A percentile compares a stretch with the other conserved stretches of the same genome.
Evolutionary conservation across 163 green algal genomes (phyloP).

Genomic region (Chloromonas sp.): DNA sequence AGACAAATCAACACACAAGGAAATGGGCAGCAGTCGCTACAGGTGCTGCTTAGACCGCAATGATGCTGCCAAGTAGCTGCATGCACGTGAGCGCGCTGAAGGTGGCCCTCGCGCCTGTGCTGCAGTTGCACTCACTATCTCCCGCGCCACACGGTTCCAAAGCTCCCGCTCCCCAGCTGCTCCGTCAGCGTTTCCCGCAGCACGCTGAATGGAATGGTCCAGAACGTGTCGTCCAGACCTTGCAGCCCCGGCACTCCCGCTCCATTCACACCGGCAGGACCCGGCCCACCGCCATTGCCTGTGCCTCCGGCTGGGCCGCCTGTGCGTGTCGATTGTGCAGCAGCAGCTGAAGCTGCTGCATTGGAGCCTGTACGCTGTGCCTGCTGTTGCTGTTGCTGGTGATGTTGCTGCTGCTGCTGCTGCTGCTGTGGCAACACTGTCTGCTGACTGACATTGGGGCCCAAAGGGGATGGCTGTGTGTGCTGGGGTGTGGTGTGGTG

Average conservation of each 20-base stretch:
- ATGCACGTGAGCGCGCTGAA: background rate
- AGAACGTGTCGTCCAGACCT: background rate
- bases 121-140: background rate
- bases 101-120: too few relatives aligned
- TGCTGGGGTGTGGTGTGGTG: background rate
- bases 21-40: background rate
- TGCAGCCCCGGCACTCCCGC: background rate
- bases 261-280: background rate
- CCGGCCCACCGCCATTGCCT: background rate
- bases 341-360: background rate
- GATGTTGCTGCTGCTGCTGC: background rate
- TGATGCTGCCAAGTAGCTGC: background rate
- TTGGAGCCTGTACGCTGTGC: background rate
- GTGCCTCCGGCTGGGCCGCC: background rate
- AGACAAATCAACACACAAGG: background rate
- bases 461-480: too few relatives aligned
- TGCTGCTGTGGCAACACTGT: background rate
- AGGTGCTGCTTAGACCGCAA: background rate
- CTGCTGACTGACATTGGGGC: too few relatives aligned
- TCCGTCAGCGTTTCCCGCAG: background rate
- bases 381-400: background rate
- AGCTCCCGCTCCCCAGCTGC: constrained; percentile 1
- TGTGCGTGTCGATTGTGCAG: background rate
- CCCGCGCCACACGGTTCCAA: background rate
- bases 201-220: background rate